Percentiles rank a stretch among this genome's conserved stretches.
Conservation (phyloP, 1,284 basidiomycete genomes). For the Laetiporus sulphureus region DNA sequence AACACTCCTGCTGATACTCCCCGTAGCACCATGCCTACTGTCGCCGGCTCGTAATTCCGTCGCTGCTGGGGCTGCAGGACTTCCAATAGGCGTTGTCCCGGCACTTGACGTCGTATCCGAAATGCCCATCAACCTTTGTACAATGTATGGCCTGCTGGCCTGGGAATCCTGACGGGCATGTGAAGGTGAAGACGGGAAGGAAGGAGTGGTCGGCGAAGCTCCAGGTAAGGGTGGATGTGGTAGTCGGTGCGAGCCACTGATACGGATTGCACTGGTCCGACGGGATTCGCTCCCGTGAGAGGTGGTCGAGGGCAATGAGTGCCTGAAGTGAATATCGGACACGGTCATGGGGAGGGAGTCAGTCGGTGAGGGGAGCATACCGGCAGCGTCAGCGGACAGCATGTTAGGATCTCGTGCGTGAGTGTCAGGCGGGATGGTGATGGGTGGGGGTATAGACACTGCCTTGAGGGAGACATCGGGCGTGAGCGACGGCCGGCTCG, state of each 20-base stretch:
- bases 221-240: conserved; percentile 47
- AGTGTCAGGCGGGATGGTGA: conserved; percentile 6
- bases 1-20: too few species aligned
- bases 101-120: conserved; percentile 9
- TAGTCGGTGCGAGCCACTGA: conserved; percentile 32
- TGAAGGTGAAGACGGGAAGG: conserved; percentile 13
- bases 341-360: conserved; percentile 65
- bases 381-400: conserved; percentile 3
- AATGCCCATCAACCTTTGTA: conserved; percentile 35
- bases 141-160: conserved; percentile 25
- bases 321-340: conserved; percentile 58
- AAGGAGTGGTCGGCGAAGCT: conserved; percentile 5
- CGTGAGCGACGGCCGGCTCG: conserved; percentile 21
- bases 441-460: conserved; percentile 17
- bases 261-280: conserved; percentile 25
- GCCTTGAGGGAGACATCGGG: conserved; percentile 23
- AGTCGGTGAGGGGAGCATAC: conserved; percentile 43
- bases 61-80: conserved; percentile 11
- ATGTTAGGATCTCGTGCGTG: conserved; percentile 2
- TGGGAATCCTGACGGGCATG: conserved; percentile 14
- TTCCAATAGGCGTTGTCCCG: conserved; percentile 16
- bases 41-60: too few species aligned
- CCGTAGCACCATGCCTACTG: too few species aligned
- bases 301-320: conserved; percentile 39
- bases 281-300: conserved; percentile 27